phyloP scores from a whole-genome alignment of 495 filamentous ascomycete genomes.

The Aspergillus saccharolyticus region DNA sequence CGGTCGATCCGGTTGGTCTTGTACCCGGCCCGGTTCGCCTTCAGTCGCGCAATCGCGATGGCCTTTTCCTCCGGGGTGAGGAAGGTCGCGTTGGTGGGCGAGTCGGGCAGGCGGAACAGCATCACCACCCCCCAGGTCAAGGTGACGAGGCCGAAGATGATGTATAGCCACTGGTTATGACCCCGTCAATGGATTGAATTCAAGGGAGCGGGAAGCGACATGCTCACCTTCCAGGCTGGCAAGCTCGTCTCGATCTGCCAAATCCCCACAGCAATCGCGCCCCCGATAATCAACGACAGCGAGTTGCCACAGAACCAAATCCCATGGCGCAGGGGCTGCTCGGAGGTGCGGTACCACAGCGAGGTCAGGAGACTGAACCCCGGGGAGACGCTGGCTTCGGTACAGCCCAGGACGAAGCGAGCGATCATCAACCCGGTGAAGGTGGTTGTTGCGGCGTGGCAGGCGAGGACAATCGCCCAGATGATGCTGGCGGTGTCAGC shows the following conservation, averaged over 20 bases:
- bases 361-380: conserved; percentile 28
- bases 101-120: conserved; percentile 6
- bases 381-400: conserved; percentile 41
- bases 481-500: conserved; percentile 13
- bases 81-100: conserved; percentile 19
- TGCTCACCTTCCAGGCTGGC: conserved; percentile 20
- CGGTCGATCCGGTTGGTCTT: conserved; percentile 48
- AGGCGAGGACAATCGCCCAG: conserved; percentile 43
- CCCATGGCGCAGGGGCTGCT: conserved; percentile 49
- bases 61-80: conserved; percentile 24
- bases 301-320: conserved; percentile 42
- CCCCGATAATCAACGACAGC: conserved; percentile 21
- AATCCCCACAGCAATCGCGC: conserved; percentile 22
- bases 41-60: conserved; percentile 22
- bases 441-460: conserved; percentile 42
- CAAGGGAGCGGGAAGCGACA: no score
- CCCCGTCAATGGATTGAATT: neutral
- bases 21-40: conserved; percentile 29
- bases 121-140: conserved; percentile 9
- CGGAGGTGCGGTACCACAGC: conserved; percentile 39
- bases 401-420: conserved; percentile 45
- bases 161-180: conserved; percentile 5
- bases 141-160: conserved; percentile 14
- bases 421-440: conserved; percentile 43
- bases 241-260: conserved; percentile 18